Conservation (phyloP, 2,329 filamentous ascomycete species). For the Fusarium oligoseptatum region DNA sequence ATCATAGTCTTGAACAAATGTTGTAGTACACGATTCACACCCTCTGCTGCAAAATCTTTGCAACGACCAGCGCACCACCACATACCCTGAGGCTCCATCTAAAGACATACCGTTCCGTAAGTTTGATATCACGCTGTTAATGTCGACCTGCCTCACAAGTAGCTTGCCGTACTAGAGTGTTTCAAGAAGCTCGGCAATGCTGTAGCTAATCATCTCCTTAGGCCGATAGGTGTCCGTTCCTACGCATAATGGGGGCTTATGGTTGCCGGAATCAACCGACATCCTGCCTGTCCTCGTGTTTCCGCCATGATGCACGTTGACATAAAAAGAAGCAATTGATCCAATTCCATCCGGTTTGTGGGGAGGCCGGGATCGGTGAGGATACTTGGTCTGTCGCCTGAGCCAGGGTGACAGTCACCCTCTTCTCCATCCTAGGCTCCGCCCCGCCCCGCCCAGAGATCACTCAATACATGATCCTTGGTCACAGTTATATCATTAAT, state of each 20-base stretch:
- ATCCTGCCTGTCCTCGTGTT: neutral
- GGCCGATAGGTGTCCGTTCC: neutral
- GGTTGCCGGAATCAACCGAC: neutral
- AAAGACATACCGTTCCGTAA: too few species aligned
- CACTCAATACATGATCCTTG: conserved; percentile 1
- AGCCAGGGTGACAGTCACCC: conserved; percentile 9
- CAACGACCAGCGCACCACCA: conserved; percentile 21
- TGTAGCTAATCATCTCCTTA: neutral
- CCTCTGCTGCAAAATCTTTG: conserved; percentile 11
- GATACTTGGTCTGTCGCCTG: neutral
- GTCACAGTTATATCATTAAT: conserved; percentile 1
- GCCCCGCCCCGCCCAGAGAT: neutral
- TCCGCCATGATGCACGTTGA: neutral
- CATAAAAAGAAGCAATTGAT: neutral
- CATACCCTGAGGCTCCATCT: conserved; percentile 11
- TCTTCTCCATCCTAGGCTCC: neutral
- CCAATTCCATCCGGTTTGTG: neutral
- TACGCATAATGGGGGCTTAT: neutral
- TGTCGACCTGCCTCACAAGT: too few species aligned
- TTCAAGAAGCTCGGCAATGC: neutral
- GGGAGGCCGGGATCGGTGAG: neutral
- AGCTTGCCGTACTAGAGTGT: too few species aligned
- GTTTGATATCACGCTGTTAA: too few species aligned
- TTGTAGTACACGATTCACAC: conserved; percentile 13
- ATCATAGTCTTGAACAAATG: conserved; percentile 12